phyloP scores from a whole-genome alignment of 208 protist genomes.

The Wallacemonas sp. region DNA sequence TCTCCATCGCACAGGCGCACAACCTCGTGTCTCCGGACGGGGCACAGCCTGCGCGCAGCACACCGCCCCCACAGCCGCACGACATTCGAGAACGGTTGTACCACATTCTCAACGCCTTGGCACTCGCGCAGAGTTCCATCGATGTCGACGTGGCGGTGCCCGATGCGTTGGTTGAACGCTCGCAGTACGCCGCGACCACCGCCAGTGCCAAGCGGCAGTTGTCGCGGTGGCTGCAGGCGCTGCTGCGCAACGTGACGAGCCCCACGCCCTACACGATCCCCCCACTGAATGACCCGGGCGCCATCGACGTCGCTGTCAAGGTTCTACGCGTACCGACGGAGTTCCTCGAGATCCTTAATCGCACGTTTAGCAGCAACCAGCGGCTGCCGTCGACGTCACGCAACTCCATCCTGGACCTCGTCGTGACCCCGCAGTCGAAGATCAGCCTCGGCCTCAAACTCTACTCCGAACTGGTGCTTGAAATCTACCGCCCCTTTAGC shows the following conservation, averaged over 20 bases:
- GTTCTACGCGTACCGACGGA: conserved; percentile 29
- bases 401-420: conserved; percentile 40
- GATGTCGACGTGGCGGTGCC: conserved; percentile 40
- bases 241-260: conserved; percentile 32
- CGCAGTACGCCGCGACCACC: neutral
- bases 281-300: conserved; percentile 15
- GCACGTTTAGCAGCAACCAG: conserved; percentile 50
- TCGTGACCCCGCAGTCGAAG: conserved; percentile 64
- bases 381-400: conserved; percentile 45
- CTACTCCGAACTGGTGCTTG: conserved; percentile 61
- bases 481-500: conserved; percentile 52
- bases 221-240: conserved; percentile 28
- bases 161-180: neutral
- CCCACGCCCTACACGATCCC: conserved; percentile 25
- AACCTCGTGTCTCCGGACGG: neutral
- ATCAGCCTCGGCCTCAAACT: conserved; percentile 53
- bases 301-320: conserved; percentile 27
- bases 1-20: conserved; percentile 19
- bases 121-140: conserved; percentile 36
- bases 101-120: conserved; percentile 29
- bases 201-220: conserved; percentile 12
- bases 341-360: conserved; percentile 62
- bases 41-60: neutral
- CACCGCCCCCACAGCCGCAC: conserved; percentile 9
- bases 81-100: conserved; percentile 16